Percentiles rank a stretch among this genome's conserved stretches.
Conservation (phyloP, 495 filamentous ascomycete species). For the Aspergillus bertholletiae region DNA sequence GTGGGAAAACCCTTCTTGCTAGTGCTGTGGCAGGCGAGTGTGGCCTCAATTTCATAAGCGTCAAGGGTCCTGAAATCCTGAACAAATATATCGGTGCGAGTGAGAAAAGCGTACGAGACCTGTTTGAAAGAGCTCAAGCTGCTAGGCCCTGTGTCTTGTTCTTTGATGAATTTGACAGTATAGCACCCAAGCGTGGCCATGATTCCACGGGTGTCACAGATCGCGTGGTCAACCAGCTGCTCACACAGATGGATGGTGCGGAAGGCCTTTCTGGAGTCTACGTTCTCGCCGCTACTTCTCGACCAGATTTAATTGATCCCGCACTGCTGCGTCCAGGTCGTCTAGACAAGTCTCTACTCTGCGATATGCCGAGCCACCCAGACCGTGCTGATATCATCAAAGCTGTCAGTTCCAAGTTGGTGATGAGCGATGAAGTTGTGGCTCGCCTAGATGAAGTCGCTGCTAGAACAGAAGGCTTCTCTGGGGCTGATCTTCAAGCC, state of each 20-base stretch:
- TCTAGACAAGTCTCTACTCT: constrained; percentile 85
- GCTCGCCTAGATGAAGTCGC: constrained; percentile 62
- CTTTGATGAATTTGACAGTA: constrained; percentile 97
- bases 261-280: constrained; percentile 94
- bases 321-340: constrained; percentile 85
- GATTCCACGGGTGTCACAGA: constrained; percentile 96
- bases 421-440: constrained; percentile 57
- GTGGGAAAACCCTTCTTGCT: constrained; percentile 92
- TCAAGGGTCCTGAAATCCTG: constrained; percentile 95
- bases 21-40: constrained; percentile 94
- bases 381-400: constrained; percentile 85
- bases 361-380: constrained; percentile 73
- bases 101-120: constrained; percentile 89
- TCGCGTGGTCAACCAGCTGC: constrained; percentile 94
- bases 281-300: constrained; percentile 85
- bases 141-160: constrained; percentile 91
- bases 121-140: constrained; percentile 88
- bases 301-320: constrained; percentile 93
- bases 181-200: constrained; percentile 94
- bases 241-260: constrained; percentile 98
- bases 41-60: constrained; percentile 95
- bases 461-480: constrained; percentile 79
- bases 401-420: constrained; percentile 75
- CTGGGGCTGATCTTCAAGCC: constrained; percentile 91
- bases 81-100: constrained; percentile 98